phyloP scores from a whole-genome alignment of 192 early-diverging fungal species.

The Coemansia sp. region DNA sequence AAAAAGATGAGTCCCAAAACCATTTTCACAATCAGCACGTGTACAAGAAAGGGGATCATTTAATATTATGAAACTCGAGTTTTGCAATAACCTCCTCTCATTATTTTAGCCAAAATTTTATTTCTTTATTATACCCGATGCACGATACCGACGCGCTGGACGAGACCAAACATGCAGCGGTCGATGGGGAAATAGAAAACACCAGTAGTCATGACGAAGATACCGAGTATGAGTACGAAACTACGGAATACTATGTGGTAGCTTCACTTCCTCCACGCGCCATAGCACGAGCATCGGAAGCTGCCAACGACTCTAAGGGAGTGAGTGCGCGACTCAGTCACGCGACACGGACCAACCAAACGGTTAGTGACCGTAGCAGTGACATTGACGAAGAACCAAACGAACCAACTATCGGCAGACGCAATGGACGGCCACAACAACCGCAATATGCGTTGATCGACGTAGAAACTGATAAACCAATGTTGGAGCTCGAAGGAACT shows the following conservation, averaged over 20 bases:
- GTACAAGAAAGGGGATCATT: no score
- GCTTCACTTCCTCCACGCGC: constrained; percentile 25
- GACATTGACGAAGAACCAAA: background rate
- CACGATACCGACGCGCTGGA: background rate
- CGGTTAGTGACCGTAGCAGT: background rate
- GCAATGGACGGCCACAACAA: background rate
- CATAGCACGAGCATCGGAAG: constrained; percentile 2
- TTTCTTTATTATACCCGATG: no score
- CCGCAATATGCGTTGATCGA: constrained; percentile 44
- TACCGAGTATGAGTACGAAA: constrained; percentile 32
- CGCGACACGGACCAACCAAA: background rate
- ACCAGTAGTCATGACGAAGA: background rate
- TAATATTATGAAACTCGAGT: no score
- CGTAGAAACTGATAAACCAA: constrained; percentile 32
- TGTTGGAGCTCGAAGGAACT: constrained; percentile 43
- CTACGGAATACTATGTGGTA: constrained; percentile 37
- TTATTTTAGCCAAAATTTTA: no score
- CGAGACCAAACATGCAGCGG: no score
- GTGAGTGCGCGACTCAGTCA: background rate
- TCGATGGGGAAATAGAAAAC: background rate
- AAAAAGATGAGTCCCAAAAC: no score
- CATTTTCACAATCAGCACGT: no score
- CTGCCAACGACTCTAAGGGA: background rate
- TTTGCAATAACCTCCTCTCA: no score
- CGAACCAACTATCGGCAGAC: background rate